Base-by-base conservation (phyloP, 495 filamentous ascomycete species). In the Cercophora newfieldiana region DNA sequence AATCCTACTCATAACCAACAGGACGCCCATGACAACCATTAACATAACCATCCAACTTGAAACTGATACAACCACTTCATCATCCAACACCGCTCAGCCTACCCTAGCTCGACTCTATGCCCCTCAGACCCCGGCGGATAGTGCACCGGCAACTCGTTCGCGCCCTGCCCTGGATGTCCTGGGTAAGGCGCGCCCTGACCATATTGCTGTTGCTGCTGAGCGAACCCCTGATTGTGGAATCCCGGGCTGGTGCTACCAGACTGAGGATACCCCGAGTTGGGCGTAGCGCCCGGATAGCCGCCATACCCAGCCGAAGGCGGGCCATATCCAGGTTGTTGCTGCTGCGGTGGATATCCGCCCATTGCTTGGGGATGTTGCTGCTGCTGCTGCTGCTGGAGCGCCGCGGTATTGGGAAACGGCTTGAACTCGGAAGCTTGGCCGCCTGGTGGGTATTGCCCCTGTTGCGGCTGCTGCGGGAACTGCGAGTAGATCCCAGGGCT, bases 91-190 rank as follows among this genome's bases (percentile, higher is more conserved):
- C 12, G 30, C 37, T 44, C 12, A 44, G 10, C 10, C 37, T 57
- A 25, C 26, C 54, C 54, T 31, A 65, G 19, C 54, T 65, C 63
- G 8, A 54, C 63, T 28, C 63, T 47, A 26, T 65, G 53, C 16
- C 53, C 54, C 1, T 19, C 18, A 4, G 63, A 59, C 5, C 63
- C 63, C 6, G 59, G 22, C n/a, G 63, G 12, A 47, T 65, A 47
- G 19, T 59, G 53, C 6, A 65, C 37, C 37, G 53, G 30, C 33
- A 65, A 37, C 31, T 65, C 63, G n/a, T 30, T 29, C 6, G 28
- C 16, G 10, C 3, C 10, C 37, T 44, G 37, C 37, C 37, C 37
- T 14, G 37, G 37, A 44, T 44, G 30, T 33, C 5, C 30, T 33
- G 30, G 37, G 18, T 44, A 44, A 24, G 21, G 54, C 54, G 6